A percentile compares a stretch with the other conserved stretches of the same genome.
These are phyloP conservation scores for Ceratobasidium sp. DNA, from an alignment of 1,284 basidiomycete species.

Conservation along the genomic window DNA sequence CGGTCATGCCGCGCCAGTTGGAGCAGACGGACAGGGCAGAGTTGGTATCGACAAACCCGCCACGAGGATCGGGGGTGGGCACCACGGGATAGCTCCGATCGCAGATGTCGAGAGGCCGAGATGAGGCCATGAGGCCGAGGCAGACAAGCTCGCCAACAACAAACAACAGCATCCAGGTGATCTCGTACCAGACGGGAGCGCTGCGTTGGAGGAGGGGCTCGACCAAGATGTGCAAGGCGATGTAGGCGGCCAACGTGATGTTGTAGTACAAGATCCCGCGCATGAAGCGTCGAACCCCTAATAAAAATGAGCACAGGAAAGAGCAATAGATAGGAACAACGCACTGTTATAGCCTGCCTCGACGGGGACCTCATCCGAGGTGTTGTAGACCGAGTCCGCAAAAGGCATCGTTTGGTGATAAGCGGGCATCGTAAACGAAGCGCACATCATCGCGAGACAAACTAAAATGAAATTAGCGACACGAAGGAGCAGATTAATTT, in stretches of 20 bases:
- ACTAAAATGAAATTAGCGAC: background rate
- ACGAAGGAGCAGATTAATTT: background rate
- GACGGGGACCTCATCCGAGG: background rate
- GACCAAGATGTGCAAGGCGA: constrained; percentile 47
- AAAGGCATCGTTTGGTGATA: constrained; percentile 25
- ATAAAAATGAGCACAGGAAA: background rate
- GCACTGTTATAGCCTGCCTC: constrained; percentile 11
- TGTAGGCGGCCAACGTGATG: constrained; percentile 43
- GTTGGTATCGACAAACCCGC: background rate
- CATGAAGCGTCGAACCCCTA: background rate
- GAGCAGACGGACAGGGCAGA: constrained; percentile 38
- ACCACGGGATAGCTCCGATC: constrained; percentile 25
- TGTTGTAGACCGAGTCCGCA: constrained; percentile 3
- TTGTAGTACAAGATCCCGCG: constrained; percentile 33
- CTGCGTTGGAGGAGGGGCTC: constrained; percentile 45
- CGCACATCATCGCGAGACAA: constrained; percentile 19
- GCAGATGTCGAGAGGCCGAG: constrained; percentile 31
- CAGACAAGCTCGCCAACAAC: constrained; percentile 34
- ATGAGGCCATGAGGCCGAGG: constrained; percentile 32
- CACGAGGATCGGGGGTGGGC: background rate
- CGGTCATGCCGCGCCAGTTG: constrained; percentile 39
- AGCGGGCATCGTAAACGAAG: constrained; percentile 11
- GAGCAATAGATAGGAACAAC: background rate
- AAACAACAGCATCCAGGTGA: constrained; percentile 37
- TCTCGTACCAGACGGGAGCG: constrained; percentile 41